Evolutionary conservation across 129 eudicot genomes (phyloP), one percentile per base, ranked within the genome.

Genomic region (Deinandra increscens): DNA sequence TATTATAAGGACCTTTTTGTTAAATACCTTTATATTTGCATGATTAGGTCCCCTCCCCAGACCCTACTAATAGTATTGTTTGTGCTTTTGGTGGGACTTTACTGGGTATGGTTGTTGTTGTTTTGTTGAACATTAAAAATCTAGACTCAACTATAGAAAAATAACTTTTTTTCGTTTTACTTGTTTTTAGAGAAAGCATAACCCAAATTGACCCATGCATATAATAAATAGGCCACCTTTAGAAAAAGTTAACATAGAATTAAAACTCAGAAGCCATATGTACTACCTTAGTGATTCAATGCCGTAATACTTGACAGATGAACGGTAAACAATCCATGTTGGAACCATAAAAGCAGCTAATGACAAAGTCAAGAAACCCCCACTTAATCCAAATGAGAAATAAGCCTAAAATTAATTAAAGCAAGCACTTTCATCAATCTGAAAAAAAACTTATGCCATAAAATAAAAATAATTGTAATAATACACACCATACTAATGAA

Each of bases 351-450:
- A 94, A 60, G 68, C 84, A 75, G 96, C 80, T 50, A 82, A 53
- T 29, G 81, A 73, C 70, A 87, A 87, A 38, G 84, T 80, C 81
- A 87, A 71, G 84, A 87, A 94, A 54, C 99, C 99, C 75, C 97
- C 97, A 81, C 96, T 74, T 77, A 94, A 66, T 63, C 97, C 97
- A 71, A 87, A 81, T 50, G 66, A 41, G 71, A 87, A 87, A 77
- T 87, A 87, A 74, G 66, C 90, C 97, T 94, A 64, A 76, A 50
- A 64, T 5, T 41, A 62, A 31, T 29, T 9, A 19, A 45, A 48
- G 42, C 33, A 60, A 34, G 19, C 68, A 53, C 9, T 49, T 23
- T 43, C 44, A 53, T 23, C 9, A 29, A 60, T 42, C 64, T 75
- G 46, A n/a, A 8, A 48, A 78, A 42, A 59, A 64, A 17, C 41